Evolutionary conservation across 768 basidiomycete genomes (phyloP).

Genomic region (Mycena latifolia): DNA sequence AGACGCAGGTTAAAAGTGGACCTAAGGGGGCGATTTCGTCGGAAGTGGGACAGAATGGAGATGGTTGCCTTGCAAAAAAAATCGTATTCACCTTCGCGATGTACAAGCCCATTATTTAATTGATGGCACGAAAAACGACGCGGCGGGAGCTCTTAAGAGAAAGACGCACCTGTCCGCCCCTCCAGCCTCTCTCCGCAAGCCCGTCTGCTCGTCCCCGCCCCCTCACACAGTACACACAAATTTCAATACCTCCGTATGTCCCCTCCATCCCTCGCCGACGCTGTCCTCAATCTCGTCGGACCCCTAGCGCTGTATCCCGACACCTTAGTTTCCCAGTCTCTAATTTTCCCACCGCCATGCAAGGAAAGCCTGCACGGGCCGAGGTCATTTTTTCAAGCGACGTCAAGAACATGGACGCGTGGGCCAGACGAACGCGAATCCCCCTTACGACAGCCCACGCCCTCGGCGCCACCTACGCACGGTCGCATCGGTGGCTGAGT

Average conservation of each 20-base stretch:
- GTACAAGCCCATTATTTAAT: too few relatives aligned
- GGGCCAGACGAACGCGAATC: too few relatives aligned
- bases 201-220: not conserved
- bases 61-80: not conserved
- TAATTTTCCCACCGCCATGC: too few relatives aligned
- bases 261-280: not conserved
- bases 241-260: too few relatives aligned
- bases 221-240: not conserved
- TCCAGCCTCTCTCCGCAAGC: not conserved
- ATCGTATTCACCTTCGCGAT: not conserved
- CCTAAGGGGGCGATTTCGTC: not conserved
- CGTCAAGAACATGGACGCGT: conserved; percentile 85
- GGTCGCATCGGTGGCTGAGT: conserved; percentile 82
- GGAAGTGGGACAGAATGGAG: not conserved
- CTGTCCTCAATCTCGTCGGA: conserved; percentile 15
- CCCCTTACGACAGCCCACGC: too few relatives aligned
- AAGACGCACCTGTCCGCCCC: not conserved
- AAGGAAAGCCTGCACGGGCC: conserved; percentile 50
- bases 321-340: conserved; percentile 34
- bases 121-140: not conserved
- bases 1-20: not conserved
- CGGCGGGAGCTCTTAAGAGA: too few relatives aligned
- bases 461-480: conserved; percentile 83
- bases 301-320: conserved; percentile 19
- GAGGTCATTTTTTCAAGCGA: conserved; percentile 85